These are phyloP conservation scores for Flaveria linearis DNA, from an alignment of 129 eudicot genomes.

Conservation along the genomic window DNA sequence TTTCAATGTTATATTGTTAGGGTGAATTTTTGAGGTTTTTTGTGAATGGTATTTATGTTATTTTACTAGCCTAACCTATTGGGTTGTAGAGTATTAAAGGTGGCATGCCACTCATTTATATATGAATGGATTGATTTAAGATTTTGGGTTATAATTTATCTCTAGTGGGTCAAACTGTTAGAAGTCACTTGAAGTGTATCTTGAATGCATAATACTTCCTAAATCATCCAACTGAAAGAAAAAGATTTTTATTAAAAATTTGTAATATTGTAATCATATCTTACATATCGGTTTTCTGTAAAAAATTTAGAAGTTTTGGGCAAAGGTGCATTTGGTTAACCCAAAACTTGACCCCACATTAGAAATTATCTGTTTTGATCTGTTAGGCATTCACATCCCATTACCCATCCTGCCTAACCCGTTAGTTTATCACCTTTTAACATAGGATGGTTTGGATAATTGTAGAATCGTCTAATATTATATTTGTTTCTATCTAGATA, in stretches of 20 bases:
- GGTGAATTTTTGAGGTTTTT: constrained; percentile 8
- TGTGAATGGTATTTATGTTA: neutral
- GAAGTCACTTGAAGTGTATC: neutral
- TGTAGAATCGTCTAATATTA: neutral
- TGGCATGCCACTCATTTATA: neutral
- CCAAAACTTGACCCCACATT: neutral
- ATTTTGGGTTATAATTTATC: neutral
- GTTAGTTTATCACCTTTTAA: neutral
- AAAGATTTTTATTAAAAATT: neutral
- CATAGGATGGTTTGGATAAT: constrained; percentile 10
- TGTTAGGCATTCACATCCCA: too few species aligned
- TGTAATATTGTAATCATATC: neutral
- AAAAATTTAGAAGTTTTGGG: neutral
- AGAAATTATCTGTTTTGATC: neutral
- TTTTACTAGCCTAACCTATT: neutral
- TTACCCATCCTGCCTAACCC: neutral
- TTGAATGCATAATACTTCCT: neutral
- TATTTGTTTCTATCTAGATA: constrained; percentile 9
- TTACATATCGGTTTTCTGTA: neutral
- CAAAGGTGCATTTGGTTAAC: neutral
- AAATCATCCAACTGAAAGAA: neutral
- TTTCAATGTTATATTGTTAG: neutral
- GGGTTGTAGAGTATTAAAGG: neutral
- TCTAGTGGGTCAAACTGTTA: neutral
- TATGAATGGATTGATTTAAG: neutral